Conservation (phyloP, 2,329 filamentous ascomycete species). For the Fusarium setosum region DNA sequence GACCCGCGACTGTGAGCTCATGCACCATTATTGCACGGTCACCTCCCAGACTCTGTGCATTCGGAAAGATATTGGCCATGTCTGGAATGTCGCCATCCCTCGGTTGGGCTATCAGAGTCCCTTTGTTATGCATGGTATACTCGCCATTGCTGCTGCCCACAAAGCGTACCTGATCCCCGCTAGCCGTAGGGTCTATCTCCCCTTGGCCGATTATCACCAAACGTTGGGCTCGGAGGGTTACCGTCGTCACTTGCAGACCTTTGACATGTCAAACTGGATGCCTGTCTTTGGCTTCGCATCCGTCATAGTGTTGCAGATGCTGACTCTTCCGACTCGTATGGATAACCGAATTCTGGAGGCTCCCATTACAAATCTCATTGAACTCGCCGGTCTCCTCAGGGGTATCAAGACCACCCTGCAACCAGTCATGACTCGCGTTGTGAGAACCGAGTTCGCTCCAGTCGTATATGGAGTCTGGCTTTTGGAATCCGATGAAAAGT, state of each 20-base stretch:
- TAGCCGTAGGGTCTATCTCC: slow-evolving; percentile 39
- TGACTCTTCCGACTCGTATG: slow-evolving; percentile 36
- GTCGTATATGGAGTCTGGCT: slow-evolving; percentile 37
- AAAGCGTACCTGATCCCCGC: slow-evolving; percentile 45
- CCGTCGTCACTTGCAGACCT: slow-evolving; percentile 32
- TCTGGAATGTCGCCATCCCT: slow-evolving; percentile 43
- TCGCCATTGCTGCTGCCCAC: slow-evolving; percentile 44
- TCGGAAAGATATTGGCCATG: slow-evolving; percentile 37
- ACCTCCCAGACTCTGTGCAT: slow-evolving; percentile 39
- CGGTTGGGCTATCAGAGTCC: slow-evolving; percentile 41
- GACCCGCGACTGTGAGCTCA: slow-evolving; percentile 42
- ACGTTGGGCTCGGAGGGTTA: slow-evolving; percentile 46
- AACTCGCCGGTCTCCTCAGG: slow-evolving; percentile 34
- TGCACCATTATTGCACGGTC: slow-evolving; percentile 46
- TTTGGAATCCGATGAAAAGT: slow-evolving; percentile 13
- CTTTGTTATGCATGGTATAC: slow-evolving; percentile 46
- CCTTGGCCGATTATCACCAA: slow-evolving; percentile 45
- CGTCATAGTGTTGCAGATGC: slow-evolving; percentile 47
- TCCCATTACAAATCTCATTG: slow-evolving; percentile 35
- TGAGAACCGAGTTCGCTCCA: slow-evolving; percentile 40
- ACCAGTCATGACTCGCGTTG: slow-evolving; percentile 28
- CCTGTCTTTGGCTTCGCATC: slow-evolving; percentile 57
- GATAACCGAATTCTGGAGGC: slow-evolving; percentile 25
- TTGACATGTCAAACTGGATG: slow-evolving; percentile 33
- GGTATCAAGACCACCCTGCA: slow-evolving; percentile 36